Conservation (phyloP, 495 filamentous ascomycete species). For the Neurospora tetraspora region DNA sequence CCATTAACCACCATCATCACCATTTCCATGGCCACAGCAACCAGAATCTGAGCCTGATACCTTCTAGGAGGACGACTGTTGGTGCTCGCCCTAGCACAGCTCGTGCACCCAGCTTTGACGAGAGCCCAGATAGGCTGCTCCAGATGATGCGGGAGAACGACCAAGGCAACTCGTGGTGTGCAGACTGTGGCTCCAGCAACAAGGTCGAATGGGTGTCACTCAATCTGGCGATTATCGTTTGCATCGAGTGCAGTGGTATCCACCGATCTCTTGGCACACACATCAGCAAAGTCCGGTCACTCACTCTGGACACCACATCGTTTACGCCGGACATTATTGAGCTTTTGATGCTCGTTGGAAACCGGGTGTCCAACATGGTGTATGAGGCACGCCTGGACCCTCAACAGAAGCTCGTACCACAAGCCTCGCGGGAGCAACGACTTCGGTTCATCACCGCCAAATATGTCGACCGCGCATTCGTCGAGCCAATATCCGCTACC, state of each 20-base stretch:
- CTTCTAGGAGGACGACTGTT: constrained; percentile 75
- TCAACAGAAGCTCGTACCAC: constrained; percentile 55
- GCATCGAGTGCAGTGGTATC: constrained; percentile 97
- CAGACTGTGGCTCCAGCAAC: constrained; percentile 81
- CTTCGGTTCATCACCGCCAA: constrained; percentile 91
- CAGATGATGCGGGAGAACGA: constrained; percentile 84
- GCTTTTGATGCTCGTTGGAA: constrained; percentile 85
- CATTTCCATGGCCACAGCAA: constrained; percentile 38
- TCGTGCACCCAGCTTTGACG: constrained; percentile 64
- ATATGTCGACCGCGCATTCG: constrained; percentile 76
- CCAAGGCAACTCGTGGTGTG: constrained; percentile 88
- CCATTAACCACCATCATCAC: constrained; percentile 29
- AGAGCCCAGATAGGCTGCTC: constrained; percentile 67
- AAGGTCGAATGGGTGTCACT: constrained; percentile 99
- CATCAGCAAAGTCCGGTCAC: constrained; percentile 92
- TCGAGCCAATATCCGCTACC: constrained; percentile 66
- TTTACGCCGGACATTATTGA: constrained; percentile 96
- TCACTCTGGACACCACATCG: constrained; percentile 88
- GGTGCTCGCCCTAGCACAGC: constrained; percentile 68
- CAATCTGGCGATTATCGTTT: constrained; percentile 91
- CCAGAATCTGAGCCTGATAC: constrained; percentile 42
- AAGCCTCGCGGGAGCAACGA: constrained; percentile 77
- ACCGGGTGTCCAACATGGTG: constrained; percentile 89
- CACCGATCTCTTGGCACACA: constrained; percentile 95
- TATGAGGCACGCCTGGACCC: constrained; percentile 84